A percentile compares a stretch with the other conserved stretches of the same genome.
These are phyloP conservation scores for cucumber (Cucumis sativus) DNA, from an alignment of 306 rosid genomes.

Conservation along the genomic window DNA sequence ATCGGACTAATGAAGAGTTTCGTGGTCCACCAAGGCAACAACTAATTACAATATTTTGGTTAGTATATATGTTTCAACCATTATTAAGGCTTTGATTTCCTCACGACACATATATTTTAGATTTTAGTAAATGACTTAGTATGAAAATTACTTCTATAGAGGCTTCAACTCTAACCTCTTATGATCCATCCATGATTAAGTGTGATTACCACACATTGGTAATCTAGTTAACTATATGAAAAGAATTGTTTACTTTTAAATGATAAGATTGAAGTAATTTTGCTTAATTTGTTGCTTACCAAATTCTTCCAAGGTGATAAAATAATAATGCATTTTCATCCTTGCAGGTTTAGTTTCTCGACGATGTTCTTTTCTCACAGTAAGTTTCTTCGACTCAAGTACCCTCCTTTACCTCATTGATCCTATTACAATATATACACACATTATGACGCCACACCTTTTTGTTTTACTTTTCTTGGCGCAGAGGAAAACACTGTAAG, in stretches of 20 bases:
- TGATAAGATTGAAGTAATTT: neutral
- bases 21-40: constrained; percentile 79
- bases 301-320: neutral
- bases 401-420: neutral
- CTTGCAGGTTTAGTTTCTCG: constrained; percentile 85
- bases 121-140: neutral
- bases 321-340: neutral
- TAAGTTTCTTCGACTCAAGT: constrained; percentile 22
- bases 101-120: neutral
- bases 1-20: constrained; percentile 58
- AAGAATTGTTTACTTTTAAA: neutral
- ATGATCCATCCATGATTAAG: neutral
- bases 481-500: constrained; percentile 74
- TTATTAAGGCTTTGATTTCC: neutral
- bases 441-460: constrained; percentile 9
- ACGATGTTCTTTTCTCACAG: constrained; percentile 90
- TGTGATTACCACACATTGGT: neutral
- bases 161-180: neutral
- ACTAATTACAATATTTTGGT: constrained; percentile 72
- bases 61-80: constrained; percentile 17
- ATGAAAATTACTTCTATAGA: neutral
- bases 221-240: neutral
- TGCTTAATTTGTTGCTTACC: neutral
- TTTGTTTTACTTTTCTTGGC: constrained; percentile 5
- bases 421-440: neutral